Conservation (phyloP, 345 rosid species). For the Sapria himalayana region DNA sequence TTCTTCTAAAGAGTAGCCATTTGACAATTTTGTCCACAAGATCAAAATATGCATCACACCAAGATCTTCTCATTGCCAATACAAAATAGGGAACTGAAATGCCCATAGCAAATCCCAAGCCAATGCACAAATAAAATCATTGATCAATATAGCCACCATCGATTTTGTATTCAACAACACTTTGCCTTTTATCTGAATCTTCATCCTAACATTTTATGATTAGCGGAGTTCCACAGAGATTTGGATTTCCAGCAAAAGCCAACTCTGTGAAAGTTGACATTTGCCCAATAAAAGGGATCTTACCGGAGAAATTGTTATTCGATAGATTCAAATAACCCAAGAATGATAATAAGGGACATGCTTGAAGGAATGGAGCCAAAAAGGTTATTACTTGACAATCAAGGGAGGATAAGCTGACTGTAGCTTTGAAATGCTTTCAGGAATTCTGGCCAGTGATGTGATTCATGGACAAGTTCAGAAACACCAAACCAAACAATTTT, state of each 20-base stretch:
- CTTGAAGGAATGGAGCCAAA: conserved; percentile 22
- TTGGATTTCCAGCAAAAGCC: conserved; percentile 17
- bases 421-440: conserved; percentile 16
- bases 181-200: conserved; percentile 5
- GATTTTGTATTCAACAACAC: neutral
- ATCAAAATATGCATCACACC: conserved; percentile 14
- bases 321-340: conserved; percentile 19
- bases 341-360: conserved; percentile 18
- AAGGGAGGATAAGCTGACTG: conserved; percentile 19
- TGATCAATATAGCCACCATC: conserved; percentile 11
- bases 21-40: conserved; percentile 14
- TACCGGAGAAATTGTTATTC: conserved; percentile 15
- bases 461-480: conserved; percentile 22
- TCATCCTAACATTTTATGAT: conserved; percentile 8
- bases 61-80: conserved; percentile 9
- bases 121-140: conserved; percentile 27
- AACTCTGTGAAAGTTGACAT: conserved; percentile 16
- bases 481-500: conserved; percentile 14
- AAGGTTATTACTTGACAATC: conserved; percentile 25
- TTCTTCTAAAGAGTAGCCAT: too few species aligned
- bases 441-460: conserved; percentile 14
- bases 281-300: conserved; percentile 16
- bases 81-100: conserved; percentile 11
- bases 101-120: conserved; percentile 28
- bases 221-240: conserved; percentile 25